Base-by-base conservation (phyloP, 164 flowering plant genomes). In the Echeveria elegans region DNA sequence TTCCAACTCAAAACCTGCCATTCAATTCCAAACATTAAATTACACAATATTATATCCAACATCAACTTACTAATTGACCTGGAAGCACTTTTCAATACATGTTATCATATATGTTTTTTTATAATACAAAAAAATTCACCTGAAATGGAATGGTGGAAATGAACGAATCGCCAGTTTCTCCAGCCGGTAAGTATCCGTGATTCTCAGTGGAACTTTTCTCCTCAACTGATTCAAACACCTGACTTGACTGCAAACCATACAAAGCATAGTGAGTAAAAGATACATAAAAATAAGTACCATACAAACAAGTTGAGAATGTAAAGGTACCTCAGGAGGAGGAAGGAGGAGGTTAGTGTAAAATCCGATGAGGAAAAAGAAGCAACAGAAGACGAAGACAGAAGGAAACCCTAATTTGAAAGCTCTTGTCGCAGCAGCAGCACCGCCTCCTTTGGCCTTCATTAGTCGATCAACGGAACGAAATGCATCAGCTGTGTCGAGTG, bases 1-100 rank as follows among this genome's bases (percentile, higher is more conserved):
- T 62, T 62, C 65, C 65, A 62, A 23, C 65, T 62, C 40, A 62
- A 37, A 31, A 62, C 37, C 65, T 62, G 65, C 11, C 65, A 32
- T 31, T 21, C 63, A n/a, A 59, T 31, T 59, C 28, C 14, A 53
- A 53, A 53, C 2, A 53, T 53, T 21, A 53, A 16, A 6, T 18
- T 7, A 16, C 21, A 53, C 10, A 16, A 53, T 10, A 21, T n/a
- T n/a, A n/a, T n/a, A n/a, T n/a, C n/a, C n/a, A n/a, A n/a, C n/a
- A n/a, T n/a, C n/a, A n/a, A n/a, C n/a, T n/a, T n/a, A n/a, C n/a
- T n/a, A n/a, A n/a, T n/a, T n/a, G n/a, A n/a, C n/a, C n/a, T n/a
- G n/a, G n/a, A n/a, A n/a, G n/a, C n/a, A n/a, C n/a, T n/a, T n/a
- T n/a, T n/a, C n/a, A n/a, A n/a, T n/a, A n/a, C n/a, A n/a, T n/a